Evolutionary conservation across 108 stramenopile species (phyloP), one percentile per base, ranked within the genome.

Genomic region (Epipyxis sp.): DNA sequence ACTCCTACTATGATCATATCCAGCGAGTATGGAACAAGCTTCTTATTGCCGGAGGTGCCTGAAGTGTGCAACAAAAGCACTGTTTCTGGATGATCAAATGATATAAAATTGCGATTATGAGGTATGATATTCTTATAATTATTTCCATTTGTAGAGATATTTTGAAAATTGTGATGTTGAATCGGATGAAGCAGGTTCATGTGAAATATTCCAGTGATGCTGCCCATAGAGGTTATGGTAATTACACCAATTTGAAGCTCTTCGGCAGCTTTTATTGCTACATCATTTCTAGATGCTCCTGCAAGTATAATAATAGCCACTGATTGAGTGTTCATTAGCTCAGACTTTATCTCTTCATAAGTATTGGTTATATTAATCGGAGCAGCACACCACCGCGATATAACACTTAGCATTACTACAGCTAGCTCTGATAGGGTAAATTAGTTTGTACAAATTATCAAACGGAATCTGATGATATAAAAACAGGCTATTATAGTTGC

Each of bases 31-130:
- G 90, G 89, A 0, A 91, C 91, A 41, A 89, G 43, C 69, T 91
- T 91, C 59, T 90, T 90, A 54, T 79, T 80, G n/a, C 88, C 88
- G 2, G 88, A 88, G 6, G 91, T 90, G 1, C 91, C 91, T 0
- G 88, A 89, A 29, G 91, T 91, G 59, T 88, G 89, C 44, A 91
- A 68, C 25, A 91, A 84, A 32, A 91, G 59, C 0, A 88, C 86
- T 35, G 83, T 82, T 39, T 88, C 76, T 20, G 46, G 46, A 50
- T 50, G 46, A 20, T 20, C 13, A 50, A 13, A 50, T 13, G 46
- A 13, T 20, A 13, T 50, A 20, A 50, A 50, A 50, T 20, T 20
- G n/a, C n/a, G n/a, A n/a, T n/a, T n/a, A n/a, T n/a, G n/a, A n/a
- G n/a, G n/a, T n/a, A n/a, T n/a, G n/a, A n/a, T n/a, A n/a, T n/a